These are phyloP conservation scores for Emergomyces pasteurianus DNA, from an alignment of 2,329 filamentous ascomycete genomes.

Conservation along the genomic window DNA sequence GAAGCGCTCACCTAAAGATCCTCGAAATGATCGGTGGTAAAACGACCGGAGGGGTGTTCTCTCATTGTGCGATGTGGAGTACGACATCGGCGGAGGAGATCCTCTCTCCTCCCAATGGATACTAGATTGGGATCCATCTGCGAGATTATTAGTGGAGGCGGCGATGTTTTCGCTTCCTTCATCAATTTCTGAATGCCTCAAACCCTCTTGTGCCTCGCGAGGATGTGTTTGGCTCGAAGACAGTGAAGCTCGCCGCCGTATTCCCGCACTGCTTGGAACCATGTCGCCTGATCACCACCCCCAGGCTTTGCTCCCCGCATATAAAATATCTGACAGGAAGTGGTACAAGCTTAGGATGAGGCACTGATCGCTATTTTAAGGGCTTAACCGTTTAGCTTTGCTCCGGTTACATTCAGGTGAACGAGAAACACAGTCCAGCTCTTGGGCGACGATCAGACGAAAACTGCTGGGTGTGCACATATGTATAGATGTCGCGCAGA, in stretches of 20 bases:
- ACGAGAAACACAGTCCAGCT: neutral
- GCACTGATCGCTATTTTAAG: neutral
- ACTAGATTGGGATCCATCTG: neutral
- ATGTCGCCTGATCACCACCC: neutral
- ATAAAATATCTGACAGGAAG: neutral
- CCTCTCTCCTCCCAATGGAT: neutral
- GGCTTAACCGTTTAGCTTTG: no score
- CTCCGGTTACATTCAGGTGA: neutral
- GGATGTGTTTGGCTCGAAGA: neutral
- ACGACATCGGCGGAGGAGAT: neutral
- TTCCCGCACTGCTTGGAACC: neutral
- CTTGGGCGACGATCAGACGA: neutral
- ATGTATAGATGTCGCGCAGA: no score
- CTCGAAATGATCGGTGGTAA: slow-evolving; percentile 34
- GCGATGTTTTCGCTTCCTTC: neutral
- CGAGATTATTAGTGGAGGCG: neutral
- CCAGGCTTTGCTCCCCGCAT: neutral
- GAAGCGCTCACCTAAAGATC: slow-evolving; percentile 25
- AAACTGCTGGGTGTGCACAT: no score
- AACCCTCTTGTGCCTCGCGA: neutral
- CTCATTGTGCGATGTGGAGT: slow-evolving; percentile 15
- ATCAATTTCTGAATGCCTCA: neutral
- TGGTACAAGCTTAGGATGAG: neutral
- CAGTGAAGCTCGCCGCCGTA: neutral
- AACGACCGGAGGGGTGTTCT: slow-evolving; percentile 35